These are phyloP conservation scores for Nitzschia sp. DNA, from an alignment of 108 stramenopile species.

Conservation along the genomic window DNA sequence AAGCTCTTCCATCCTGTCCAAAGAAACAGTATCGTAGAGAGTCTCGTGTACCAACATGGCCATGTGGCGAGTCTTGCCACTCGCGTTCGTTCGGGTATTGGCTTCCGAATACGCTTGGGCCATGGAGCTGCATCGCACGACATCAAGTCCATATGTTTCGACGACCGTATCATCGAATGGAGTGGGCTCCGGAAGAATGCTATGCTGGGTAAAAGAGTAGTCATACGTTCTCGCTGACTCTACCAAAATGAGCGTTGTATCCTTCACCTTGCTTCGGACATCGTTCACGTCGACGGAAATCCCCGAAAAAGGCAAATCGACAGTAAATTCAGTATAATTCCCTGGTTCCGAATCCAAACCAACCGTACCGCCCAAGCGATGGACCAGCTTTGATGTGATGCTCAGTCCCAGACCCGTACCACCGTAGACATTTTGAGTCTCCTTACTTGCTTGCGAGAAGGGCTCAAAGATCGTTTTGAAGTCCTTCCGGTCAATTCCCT, in stretches of 20 bases:
- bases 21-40: conserved; percentile 13
- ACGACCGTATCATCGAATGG: conserved; percentile 15
- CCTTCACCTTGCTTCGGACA: conserved; percentile 9
- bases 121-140: conserved; percentile 4
- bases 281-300: conserved; percentile 4
- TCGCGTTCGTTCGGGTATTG: no score
- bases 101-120: conserved; percentile 7
- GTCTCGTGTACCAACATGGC: conserved; percentile 31
- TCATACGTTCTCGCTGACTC: conserved; percentile 14
- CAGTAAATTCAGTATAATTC: conserved; percentile 42
- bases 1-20: not conserved
- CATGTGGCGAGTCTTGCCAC: not conserved
- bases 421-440: conserved; percentile 36
- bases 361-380: conserved; percentile 48
- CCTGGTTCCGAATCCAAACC: conserved; percentile 44
- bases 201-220: not conserved
- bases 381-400: conserved; percentile 52
- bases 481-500: conserved; percentile 46
- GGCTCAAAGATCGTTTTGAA: conserved; percentile 54
- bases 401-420: conserved; percentile 53
- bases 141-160: conserved; percentile 11
- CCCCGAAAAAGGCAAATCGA: conserved; percentile 44
- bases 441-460: conserved; percentile 45
- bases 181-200: conserved; percentile 15
- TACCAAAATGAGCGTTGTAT: conserved; percentile 21